Conservation (phyloP, 1,284 basidiomycete species). For the Ganoderma resinaceum region DNA sequence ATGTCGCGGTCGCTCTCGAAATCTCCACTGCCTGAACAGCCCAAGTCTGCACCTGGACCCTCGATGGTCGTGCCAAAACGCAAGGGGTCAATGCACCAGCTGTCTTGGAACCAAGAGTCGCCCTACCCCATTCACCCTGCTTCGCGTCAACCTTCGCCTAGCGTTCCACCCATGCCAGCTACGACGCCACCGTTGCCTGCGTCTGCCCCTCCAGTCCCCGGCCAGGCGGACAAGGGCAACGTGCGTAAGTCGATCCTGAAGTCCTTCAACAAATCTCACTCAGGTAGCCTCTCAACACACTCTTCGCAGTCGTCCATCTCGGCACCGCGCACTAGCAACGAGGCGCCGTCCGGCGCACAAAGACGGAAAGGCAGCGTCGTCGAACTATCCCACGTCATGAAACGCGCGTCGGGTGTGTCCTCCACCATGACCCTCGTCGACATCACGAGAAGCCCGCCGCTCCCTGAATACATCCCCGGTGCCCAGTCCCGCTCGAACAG, state of each 20-base stretch:
- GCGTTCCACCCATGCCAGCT: conserved; percentile 35
- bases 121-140: conserved; percentile 58
- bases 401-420: conserved; percentile 38
- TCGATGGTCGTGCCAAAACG: conserved; percentile 29
- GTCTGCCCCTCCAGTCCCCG: conserved; percentile 35
- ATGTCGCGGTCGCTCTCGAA: conserved; percentile 35
- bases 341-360: conserved; percentile 37
- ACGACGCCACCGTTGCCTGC: conserved; percentile 32
- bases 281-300: conserved; percentile 39
- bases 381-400: conserved; percentile 40
- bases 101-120: conserved; percentile 72
- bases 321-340: conserved; percentile 40
- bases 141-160: conserved; percentile 31
- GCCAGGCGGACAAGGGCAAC: conserved; percentile 31
- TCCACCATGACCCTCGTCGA: conserved; percentile 39
- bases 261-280: conserved; percentile 60
- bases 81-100: conserved; percentile 46
- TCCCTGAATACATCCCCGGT: conserved; percentile 46
- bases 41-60: conserved; percentile 29
- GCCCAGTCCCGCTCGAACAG: conserved; percentile 40
- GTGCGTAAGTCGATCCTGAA: conserved; percentile 77
- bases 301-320: conserved; percentile 36
- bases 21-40: conserved; percentile 32
- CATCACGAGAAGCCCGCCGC: conserved; percentile 50
- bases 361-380: conserved; percentile 48